These are phyloP conservation scores for Xylaria hypoxylon DNA, from an alignment of 2,329 filamentous ascomycete genomes.

Conservation along the genomic window DNA sequence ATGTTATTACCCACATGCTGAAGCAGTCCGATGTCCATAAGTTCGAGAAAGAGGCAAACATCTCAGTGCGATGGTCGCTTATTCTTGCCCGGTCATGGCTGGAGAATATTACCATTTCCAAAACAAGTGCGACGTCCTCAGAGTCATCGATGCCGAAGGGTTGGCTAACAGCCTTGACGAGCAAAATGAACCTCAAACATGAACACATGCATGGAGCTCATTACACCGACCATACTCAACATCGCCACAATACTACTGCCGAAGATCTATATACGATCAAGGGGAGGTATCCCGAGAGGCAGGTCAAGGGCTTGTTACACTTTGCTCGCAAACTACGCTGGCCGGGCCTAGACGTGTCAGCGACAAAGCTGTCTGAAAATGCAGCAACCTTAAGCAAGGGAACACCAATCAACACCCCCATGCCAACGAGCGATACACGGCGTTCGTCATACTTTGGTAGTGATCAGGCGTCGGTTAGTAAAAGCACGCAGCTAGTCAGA, in stretches of 20 bases:
- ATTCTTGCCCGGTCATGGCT: conserved; percentile 74
- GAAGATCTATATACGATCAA: conserved; percentile 62
- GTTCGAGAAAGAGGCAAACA: conserved; percentile 71
- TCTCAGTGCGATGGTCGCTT: conserved; percentile 75
- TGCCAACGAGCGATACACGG: conserved; percentile 53
- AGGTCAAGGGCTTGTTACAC: conserved; percentile 71
- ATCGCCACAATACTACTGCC: conserved; percentile 50
- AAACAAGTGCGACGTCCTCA: conserved; percentile 54
- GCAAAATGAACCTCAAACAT: conserved; percentile 61
- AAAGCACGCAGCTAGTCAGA: conserved; percentile 55
- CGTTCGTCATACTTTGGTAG: conserved; percentile 62
- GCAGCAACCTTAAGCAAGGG: conserved; percentile 58
- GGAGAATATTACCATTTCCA: conserved; percentile 72
- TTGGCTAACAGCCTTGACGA: conserved; percentile 70
- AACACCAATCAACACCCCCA: conserved; percentile 56
- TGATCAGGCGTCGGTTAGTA: conserved; percentile 44
- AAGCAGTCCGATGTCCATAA: conserved; percentile 68
- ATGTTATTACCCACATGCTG: conserved; percentile 63
- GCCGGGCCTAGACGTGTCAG: conserved; percentile 69
- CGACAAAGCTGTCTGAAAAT: conserved; percentile 61
- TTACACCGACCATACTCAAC: conserved; percentile 53
- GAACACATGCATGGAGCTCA: conserved; percentile 52
- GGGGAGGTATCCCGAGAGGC: conserved; percentile 67
- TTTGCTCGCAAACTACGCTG: conserved; percentile 73
- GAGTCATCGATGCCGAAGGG: conserved; percentile 52